A percentile compares a stretch with the other conserved stretches of the same genome.
Evolutionary conservation across 352 stramenopile genomes (phyloP).

Genomic region (Globisporangium emineosum): DNA sequence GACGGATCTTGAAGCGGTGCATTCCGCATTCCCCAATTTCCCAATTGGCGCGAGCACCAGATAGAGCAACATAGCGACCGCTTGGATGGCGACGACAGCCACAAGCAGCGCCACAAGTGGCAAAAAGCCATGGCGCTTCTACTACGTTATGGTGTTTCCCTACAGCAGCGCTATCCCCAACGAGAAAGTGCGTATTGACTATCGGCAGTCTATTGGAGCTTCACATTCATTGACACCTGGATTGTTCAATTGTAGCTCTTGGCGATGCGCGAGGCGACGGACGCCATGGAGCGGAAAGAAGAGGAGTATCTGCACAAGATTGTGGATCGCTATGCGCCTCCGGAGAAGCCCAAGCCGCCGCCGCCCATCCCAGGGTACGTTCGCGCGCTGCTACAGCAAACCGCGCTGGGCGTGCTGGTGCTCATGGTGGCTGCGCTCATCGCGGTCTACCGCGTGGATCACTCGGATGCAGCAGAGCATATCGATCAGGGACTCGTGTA

Average conservation of each 20-base stretch:
- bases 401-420: conserved; percentile 21
- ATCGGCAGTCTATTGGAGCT: not conserved
- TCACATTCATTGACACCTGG: not conserved
- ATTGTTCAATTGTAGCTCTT: conserved; percentile 31
- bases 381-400: conserved; percentile 24
- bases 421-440: conserved; percentile 19
- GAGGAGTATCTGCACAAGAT: conserved; percentile 49
- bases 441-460: conserved; percentile 13
- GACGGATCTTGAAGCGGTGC: conserved; percentile 37
- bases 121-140: conserved; percentile 71
- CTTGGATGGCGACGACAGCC: conserved; percentile 12
- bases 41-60: not conserved
- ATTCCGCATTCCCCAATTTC: not conserved
- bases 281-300: conserved; percentile 42
- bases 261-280: conserved; percentile 43
- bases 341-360: conserved; percentile 17
- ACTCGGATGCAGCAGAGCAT: conserved; percentile 3
- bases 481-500: conserved; percentile 12
- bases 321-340: conserved; percentile 23
- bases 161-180: conserved; percentile 26
- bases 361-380: conserved; percentile 19
- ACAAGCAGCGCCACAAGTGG: not conserved
- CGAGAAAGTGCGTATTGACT: conserved; percentile 37
- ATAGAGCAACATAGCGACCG: conserved; percentile 7
- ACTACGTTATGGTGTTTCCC: conserved; percentile 60